These are phyloP conservation scores for Suillus americanus DNA, from an alignment of 768 basidiomycete genomes.

Conservation along the genomic window DNA sequence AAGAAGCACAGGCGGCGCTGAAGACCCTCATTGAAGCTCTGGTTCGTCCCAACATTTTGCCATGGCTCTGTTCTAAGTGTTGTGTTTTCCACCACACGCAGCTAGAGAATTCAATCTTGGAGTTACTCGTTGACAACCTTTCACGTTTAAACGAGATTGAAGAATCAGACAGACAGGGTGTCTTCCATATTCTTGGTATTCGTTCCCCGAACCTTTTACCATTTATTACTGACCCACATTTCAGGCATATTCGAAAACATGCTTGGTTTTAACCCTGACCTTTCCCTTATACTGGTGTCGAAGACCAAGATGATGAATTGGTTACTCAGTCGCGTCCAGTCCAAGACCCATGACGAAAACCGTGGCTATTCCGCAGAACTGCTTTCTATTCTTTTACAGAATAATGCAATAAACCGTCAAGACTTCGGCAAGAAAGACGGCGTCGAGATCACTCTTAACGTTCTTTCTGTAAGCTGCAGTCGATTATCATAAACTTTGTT, in stretches of 20 bases:
- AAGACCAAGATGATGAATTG: constrained; percentile 78
- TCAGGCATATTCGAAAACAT: constrained; percentile 92
- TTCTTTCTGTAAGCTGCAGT: constrained; percentile 68
- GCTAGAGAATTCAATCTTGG: constrained; percentile 82
- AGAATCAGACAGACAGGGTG: constrained; percentile 87
- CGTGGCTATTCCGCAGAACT: constrained; percentile 92
- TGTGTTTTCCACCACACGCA: constrained; percentile 29
- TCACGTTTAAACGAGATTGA: constrained; percentile 86
- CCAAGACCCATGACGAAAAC: constrained; percentile 82
- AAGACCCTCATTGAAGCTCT: constrained; percentile 74
- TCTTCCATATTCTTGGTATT: constrained; percentile 89
- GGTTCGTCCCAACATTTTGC: constrained; percentile 45
- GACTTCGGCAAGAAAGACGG: constrained; percentile 73
- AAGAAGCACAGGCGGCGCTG: constrained; percentile 62
- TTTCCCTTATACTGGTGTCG: constrained; percentile 67
- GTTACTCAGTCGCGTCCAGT: constrained; percentile 74
- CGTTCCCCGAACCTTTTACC: not conserved
- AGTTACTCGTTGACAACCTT: constrained; percentile 88
- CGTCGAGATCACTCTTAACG: constrained; percentile 72
- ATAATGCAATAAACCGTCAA: constrained; percentile 65
- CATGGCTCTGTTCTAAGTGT: constrained; percentile 4
- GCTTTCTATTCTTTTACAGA: constrained; percentile 86
- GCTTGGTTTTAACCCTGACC: constrained; percentile 77
- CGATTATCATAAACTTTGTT: constrained; percentile 4
- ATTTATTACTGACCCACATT: constrained; percentile 5